Conservation (phyloP, 768 basidiomycete genomes). For the Wakefieldia striispora region DNA sequence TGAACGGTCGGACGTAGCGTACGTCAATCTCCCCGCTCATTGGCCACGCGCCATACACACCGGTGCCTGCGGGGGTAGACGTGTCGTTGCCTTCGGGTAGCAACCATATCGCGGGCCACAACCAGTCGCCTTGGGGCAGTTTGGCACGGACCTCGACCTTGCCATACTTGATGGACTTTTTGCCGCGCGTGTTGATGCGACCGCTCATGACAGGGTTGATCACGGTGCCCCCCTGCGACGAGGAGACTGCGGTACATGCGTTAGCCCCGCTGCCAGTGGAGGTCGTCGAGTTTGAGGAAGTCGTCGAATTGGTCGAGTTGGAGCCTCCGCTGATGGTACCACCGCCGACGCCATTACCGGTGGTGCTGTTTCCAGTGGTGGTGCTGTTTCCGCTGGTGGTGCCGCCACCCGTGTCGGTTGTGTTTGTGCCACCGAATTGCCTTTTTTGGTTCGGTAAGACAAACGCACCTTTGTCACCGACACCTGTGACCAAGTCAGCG, state of each 20-base stretch:
- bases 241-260: slow-evolving; percentile 45
- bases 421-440: slow-evolving; percentile 12
- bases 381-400: not conserved
- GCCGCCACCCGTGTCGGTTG: not conserved
- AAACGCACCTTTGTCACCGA: slow-evolving; percentile 23
- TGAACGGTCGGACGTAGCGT: slow-evolving; percentile 19
- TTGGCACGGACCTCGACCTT: slow-evolving; percentile 61
- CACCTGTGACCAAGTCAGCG: slow-evolving; percentile 3
- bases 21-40: slow-evolving; percentile 59
- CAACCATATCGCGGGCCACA: slow-evolving; percentile 35
- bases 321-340: slow-evolving; percentile 9
- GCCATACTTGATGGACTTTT: slow-evolving; percentile 50
- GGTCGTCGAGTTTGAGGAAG: slow-evolving; percentile 19
- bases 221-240: slow-evolving; percentile 29
- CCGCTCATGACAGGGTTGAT: slow-evolving; percentile 57
- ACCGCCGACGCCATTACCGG: not conserved
- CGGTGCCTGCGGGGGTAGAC: slow-evolving; percentile 15
- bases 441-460: slow-evolving; percentile 23
- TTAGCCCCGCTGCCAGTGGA: slow-evolving; percentile 13
- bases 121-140: slow-evolving; percentile 52
- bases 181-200: slow-evolving; percentile 50
- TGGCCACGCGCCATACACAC: slow-evolving; percentile 44
- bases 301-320: slow-evolving; percentile 25
- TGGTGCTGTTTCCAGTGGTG: not conserved
- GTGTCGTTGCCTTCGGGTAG: slow-evolving; percentile 26